Base-by-base conservation (phyloP, 306 rosid genomes). In the Vicia faba region DNA sequence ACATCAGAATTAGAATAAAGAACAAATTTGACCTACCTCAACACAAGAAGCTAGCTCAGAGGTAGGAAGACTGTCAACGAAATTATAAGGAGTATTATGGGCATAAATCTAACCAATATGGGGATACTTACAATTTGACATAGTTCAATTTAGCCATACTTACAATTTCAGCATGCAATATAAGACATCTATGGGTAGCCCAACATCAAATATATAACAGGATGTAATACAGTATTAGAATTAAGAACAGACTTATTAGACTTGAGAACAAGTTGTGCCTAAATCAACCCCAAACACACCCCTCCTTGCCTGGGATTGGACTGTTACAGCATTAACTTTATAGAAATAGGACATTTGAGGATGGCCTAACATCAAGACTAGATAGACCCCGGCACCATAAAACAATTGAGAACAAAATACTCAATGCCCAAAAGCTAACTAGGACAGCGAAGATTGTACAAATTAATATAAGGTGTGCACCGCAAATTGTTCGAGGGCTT, bases 311-410 rank as follows among this genome's bases (percentile, higher is more conserved):
- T 40, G 3, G 11, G 53, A 46, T 11, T 46, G 9, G 23, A 46
- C 23, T 4, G 1, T 39, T 39, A 11, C 13, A 39, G 44, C 45
- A 10, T 40, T 6, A 49, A 49, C 25, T 49, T 49, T 15, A 20
- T 18, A 49, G 25, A 16, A 16, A 19, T 7, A 8, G 23, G 23
- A 15, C 25, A 49, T 49, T 18, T 49, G 12, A 3, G 28, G 25
- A 20, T 49, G 55, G 55, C 55, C 55, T 8, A 49, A 49, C 55
- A 49, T 49, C 11, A 49, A 49, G 56, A 49, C 25, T 49, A 49
- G 13, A 49, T 7, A 51, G 33, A 11, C n/a, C 58, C 23, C 4
- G 33, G 11, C 23, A 51, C 58, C 58, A 51, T 19, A 51, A 5
- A 18, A 51, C 58, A 51, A 8, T 51, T 19, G 29, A 10, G 14